Conservation (phyloP, 2,329 filamentous ascomycete species). For the Zasmidium cellare region DNA sequence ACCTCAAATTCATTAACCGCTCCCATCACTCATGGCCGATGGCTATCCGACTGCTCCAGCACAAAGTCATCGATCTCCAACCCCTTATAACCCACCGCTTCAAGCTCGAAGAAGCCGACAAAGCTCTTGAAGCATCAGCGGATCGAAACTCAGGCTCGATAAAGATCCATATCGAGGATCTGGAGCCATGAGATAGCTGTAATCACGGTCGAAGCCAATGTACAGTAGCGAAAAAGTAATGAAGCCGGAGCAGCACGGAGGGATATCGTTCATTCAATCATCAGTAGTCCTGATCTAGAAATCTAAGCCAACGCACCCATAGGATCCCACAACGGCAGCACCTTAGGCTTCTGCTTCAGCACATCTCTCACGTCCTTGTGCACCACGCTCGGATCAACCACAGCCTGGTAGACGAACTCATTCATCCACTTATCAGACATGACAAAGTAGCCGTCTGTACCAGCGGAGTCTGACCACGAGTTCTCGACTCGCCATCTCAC, state of each 20-base stretch:
- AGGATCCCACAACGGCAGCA: constrained; percentile 58
- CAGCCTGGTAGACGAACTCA: constrained; percentile 79
- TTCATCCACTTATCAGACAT: constrained; percentile 73
- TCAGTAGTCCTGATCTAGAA: neutral
- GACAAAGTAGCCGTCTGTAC: constrained; percentile 80
- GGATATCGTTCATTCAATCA: neutral
- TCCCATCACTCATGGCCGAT: constrained; percentile 70
- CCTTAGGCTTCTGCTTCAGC: constrained; percentile 66
- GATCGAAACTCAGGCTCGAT: constrained; percentile 57
- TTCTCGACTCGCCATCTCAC: constrained; percentile 87
- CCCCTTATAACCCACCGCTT: constrained; percentile 64
- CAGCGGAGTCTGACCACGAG: constrained; percentile 70
- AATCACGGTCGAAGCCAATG: neutral
- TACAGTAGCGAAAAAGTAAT: neutral
- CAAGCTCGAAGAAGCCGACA: constrained; percentile 60
- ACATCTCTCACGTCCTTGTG: constrained; percentile 68
- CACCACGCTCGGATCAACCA: constrained; percentile 67
- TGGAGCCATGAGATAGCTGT: constrained; percentile 7
- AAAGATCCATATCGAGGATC: constrained; percentile 61
- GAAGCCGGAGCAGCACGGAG: too few species aligned
- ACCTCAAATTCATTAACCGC: constrained; percentile 69
- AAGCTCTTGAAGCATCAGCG: constrained; percentile 57
- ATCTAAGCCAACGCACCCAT: constrained; percentile 40
- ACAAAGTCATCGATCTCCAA: constrained; percentile 62
- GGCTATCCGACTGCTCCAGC: constrained; percentile 61